A percentile compares a stretch with the other conserved stretches of the same genome.
phyloP scores from a whole-genome alignment of 768 basidiomycete genomes.

The Suillus plorans region DNA sequence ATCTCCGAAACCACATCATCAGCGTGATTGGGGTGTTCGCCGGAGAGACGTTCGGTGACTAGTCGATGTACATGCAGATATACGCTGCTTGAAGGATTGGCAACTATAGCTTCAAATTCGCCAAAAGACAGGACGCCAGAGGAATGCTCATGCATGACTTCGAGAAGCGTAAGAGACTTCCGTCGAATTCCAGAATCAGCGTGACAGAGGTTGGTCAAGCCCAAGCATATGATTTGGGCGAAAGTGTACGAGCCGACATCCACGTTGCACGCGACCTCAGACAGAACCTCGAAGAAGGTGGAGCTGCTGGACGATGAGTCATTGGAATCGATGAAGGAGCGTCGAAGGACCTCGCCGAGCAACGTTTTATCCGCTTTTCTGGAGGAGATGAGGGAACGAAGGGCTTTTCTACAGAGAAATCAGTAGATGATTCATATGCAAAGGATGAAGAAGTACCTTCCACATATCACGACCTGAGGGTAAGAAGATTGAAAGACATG shows the following conservation, averaged over 20 bases:
- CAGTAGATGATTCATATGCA: constrained; percentile 14
- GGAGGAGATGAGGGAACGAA: constrained; percentile 65
- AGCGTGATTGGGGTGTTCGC: constrained; percentile 68
- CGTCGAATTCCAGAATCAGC: constrained; percentile 60
- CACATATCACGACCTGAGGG: constrained; percentile 31
- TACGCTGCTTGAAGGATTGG: constrained; percentile 70
- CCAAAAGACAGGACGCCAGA: constrained; percentile 68
- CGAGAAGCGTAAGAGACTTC: constrained; percentile 78
- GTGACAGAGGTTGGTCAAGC: constrained; percentile 84
- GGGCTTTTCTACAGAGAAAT: constrained; percentile 59
- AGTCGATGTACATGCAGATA: constrained; percentile 80
- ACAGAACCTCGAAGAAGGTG: constrained; percentile 77
- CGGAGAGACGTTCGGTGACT: constrained; percentile 76
- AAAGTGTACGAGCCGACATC: constrained; percentile 65
- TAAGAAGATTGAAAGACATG: constrained; percentile 68
- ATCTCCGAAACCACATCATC: constrained; percentile 68
- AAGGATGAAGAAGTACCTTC: constrained; percentile 19
- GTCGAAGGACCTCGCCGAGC: constrained; percentile 61
- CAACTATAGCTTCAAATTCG: constrained; percentile 70
- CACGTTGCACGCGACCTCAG: constrained; percentile 60
- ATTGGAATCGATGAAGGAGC: constrained; percentile 63
- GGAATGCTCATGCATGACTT: constrained; percentile 65
- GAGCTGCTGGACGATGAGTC: constrained; percentile 55
- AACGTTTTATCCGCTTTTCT: constrained; percentile 55
- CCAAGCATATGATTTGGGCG: constrained; percentile 72